Evolutionary conservation across 2,329 filamentous ascomycete species (phyloP), one percentile per base, ranked within the genome.

Genomic region (Calonectria pseudoreteaudii): DNA sequence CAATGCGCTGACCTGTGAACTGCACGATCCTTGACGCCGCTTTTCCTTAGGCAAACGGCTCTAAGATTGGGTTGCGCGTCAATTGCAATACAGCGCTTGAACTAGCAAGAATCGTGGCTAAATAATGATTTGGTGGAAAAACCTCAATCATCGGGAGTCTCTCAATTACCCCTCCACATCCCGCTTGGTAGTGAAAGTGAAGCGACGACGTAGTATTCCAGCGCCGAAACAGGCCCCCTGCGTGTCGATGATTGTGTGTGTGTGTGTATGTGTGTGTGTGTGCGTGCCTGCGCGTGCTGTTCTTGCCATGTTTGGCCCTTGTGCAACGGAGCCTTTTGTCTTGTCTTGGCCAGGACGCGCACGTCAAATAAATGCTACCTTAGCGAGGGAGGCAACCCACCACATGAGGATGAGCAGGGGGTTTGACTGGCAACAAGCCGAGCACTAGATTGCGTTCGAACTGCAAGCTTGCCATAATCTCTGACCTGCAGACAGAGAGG

Each of bases 211-310:
- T 72, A 47, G 70, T 58, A 65, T 23, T 69, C 9, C 20, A 20
- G 44, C n/a, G 44, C n/a, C 44, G 70, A 69, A 72, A 69, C 66
- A 11, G 18, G 66, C 70, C 34, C 68, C 68, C 50, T 68, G 66
- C 36, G 18, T 36, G 36, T 28, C 23, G 50, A 38, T 41, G 41
- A 34, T 38, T 18, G 47, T 26, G 44, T 53, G 38, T 44, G 18
- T 68, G 56, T 56, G 36, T 67, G 47, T 52, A 16, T 20, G 34
- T 14, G 31, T 38, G 20, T 26, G 28, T 28, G 30, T n/a, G 18
- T n/a, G 30, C 23, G 52, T 36, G 52, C 10, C 4, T 11, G n/a
- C n/a, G n/a, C n/a, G 20, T 26, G 28, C 30, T 34, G 28, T 34
- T 31, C 10, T 31, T n/a, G 28, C 30, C 50, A 28, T 53, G 28